These are phyloP conservation scores for Claviceps digitariae DNA, from an alignment of 2,329 filamentous ascomycete species.

Conservation along the genomic window DNA sequence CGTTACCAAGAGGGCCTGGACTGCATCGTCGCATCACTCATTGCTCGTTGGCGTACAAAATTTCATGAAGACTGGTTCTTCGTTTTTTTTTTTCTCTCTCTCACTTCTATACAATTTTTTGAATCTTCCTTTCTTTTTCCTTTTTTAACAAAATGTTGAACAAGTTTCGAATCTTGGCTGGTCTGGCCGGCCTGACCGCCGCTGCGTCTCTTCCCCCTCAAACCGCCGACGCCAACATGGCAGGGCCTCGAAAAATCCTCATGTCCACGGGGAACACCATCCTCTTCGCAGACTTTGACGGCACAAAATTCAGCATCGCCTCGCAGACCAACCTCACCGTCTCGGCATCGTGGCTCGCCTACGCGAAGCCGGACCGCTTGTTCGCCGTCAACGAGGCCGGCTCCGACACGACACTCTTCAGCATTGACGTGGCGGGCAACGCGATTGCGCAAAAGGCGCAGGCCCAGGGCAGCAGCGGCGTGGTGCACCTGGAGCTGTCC, in stretches of 20 bases:
- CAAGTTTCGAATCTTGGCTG: neutral
- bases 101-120: too few relatives aligned
- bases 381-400: slow-evolving; percentile 36
- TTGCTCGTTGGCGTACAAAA: too few relatives aligned
- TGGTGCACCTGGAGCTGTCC: slow-evolving; percentile 35
- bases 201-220: neutral
- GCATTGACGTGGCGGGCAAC: slow-evolving; percentile 19
- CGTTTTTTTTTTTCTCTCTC: too few relatives aligned
- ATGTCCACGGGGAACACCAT: slow-evolving; percentile 28
- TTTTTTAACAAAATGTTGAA: neutral
- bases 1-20: too few relatives aligned
- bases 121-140: too few relatives aligned
- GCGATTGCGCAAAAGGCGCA: slow-evolving; percentile 13
- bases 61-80: too few relatives aligned
- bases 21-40: too few relatives aligned
- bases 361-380: slow-evolving; percentile 23
- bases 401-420: slow-evolving; percentile 25
- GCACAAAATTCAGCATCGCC: slow-evolving; percentile 23
- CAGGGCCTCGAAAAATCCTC: slow-evolving; percentile 18
- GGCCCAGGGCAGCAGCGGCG: slow-evolving; percentile 25
- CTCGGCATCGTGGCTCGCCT: slow-evolving; percentile 34
- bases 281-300: slow-evolving; percentile 28
- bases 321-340: slow-evolving; percentile 21
- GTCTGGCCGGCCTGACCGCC: neutral
- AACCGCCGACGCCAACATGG: neutral